Base-by-base conservation (phyloP, 805 yeast species). In the Diddensiella santjacobensis region DNA sequence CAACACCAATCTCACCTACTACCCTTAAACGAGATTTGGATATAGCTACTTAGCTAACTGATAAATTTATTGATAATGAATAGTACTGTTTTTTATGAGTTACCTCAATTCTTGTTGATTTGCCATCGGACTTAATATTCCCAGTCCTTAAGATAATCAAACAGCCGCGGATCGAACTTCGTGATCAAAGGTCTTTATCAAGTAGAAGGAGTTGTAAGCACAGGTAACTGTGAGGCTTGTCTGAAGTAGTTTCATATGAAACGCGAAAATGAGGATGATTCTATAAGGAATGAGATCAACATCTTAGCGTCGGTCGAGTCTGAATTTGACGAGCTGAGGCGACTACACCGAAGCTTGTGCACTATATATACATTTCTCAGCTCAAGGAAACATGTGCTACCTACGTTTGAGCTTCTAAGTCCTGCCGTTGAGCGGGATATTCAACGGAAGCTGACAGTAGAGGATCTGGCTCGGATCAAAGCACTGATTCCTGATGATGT, bases 401-500 rank as follows among this genome's bases (percentile, higher is more conserved):
- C 85, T 0, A 77, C 83, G 8, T 78, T 77, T 58, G 77, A 77
- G 2, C 66, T 77, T 1, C 60, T 83, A 20, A 76, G 71, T 47
- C 69, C 71, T 13, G 77, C 84, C 0, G 77, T 79, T 5, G 79
- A 78, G 48, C 71, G 70, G 40, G 72, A 74, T 2, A 62, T 81
- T 2, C 67, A 68, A n/a, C 59, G 80, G 20, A 65, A 50, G 15
- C 35, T 64, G 13, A 44, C 43, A 1, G 59, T 66, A 8, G 65
- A 71, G 6, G 95, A 87, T 62, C 73, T 84, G 30, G 86, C 95
- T 1, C 71, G 74, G 48, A 72, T 90, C 26, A 77, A 73, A 40
- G 74, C 69, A 5, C 58, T 89, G 4, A 62, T 86, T 1, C 96
- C 96, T 0, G 69, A 75, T 22, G 91, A 85, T 42, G 77, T 86